phyloP scores from a whole-genome alignment of 2,329 filamentous ascomycete species.

The Penicillium brasilianum region DNA sequence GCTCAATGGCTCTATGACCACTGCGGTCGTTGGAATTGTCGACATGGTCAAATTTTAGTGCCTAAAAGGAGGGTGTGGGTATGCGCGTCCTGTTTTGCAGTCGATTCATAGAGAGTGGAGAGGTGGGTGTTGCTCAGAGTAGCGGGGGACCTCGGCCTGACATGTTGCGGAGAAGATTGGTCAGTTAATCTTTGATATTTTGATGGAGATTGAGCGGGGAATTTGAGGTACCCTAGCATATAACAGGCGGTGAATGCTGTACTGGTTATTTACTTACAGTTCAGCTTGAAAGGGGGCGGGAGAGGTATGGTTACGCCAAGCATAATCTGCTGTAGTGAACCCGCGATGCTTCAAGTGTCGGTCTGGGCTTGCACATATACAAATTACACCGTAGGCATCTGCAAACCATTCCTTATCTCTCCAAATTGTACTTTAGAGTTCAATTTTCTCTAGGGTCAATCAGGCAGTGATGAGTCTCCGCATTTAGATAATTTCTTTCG shows the following conservation, averaged over 20 bases:
- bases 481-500: neutral
- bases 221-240: neutral
- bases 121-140: neutral
- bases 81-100: neutral
- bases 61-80: neutral
- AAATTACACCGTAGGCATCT: neutral
- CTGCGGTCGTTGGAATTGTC: neutral
- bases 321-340: neutral
- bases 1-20: neutral
- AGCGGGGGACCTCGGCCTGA: neutral
- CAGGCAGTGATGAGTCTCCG: too few species aligned
- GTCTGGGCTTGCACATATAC: neutral
- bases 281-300: too few species aligned
- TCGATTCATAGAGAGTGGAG: neutral
- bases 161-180: neutral
- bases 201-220: neutral
- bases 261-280: too few species aligned
- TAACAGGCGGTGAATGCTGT: neutral
- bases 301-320: neutral
- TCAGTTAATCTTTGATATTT: neutral
- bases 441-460: neutral
- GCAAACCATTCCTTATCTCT: neutral
- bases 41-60: too few species aligned
- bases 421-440: neutral
- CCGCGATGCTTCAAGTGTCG: neutral